phyloP scores from a whole-genome alignment of 73 alveolate species.

The Symbiodinium natans region DNA sequence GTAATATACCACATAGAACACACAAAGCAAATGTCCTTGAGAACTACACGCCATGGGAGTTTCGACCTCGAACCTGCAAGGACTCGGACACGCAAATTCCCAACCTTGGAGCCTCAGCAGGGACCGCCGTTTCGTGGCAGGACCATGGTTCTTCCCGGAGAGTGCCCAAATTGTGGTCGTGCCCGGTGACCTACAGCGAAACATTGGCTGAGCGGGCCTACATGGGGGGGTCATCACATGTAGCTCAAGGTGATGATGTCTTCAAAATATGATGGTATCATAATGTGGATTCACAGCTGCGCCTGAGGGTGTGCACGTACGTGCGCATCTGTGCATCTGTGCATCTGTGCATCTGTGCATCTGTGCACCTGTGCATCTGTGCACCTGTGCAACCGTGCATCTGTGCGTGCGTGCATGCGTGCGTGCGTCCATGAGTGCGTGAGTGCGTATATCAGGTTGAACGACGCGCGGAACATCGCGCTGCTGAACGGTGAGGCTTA shows the following conservation, averaged over 20 bases:
- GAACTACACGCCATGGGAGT: background rate
- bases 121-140: background rate
- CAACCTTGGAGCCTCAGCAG: background rate
- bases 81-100: background rate
- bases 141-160: constrained; percentile 51
- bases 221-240: background rate
- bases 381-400: no score
- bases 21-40: background rate
- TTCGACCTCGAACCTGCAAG: background rate
- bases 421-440: no score
- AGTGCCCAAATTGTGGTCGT: constrained; percentile 42
- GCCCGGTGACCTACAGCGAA: constrained; percentile 13
- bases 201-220: background rate
- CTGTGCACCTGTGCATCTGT: no score
- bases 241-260: background rate
- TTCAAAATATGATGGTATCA: background rate
- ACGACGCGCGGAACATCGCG: constrained; percentile 65
- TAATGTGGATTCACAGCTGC: no score
- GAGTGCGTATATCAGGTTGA: constrained; percentile 26
- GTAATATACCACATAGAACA: no score
- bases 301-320: no score
- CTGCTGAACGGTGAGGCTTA: constrained; percentile 51
- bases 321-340: no score
- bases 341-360: no score
- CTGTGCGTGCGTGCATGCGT: no score